Evolutionary conservation across 2,329 filamentous ascomycete genomes (phyloP).

Genomic region (Pseudocercospora cruenta): DNA sequence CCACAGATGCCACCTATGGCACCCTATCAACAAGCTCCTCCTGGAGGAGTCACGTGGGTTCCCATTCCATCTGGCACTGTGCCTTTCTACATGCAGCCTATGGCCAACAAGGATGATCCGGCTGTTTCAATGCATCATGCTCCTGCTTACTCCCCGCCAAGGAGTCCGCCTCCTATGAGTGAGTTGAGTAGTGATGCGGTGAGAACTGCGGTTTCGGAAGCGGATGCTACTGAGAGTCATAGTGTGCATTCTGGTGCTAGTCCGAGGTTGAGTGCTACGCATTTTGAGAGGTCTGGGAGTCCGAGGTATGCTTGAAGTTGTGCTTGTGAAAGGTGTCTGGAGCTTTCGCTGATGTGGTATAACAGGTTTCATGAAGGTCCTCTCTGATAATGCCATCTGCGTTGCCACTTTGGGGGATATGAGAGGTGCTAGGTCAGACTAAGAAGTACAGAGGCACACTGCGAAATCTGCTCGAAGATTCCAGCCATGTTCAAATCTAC

Average conservation of each 20-base stretch:
- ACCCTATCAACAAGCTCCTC: not conserved
- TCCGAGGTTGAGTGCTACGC: not conserved
- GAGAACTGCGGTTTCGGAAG: not conserved
- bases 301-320: not conserved
- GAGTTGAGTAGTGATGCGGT: not conserved
- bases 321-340: not conserved
- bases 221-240: not conserved
- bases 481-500: too few species aligned
- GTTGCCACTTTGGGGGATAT: too few species aligned
- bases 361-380: not conserved
- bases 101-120: not conserved
- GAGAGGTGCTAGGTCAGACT: too few species aligned
- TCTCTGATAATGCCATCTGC: not conserved
- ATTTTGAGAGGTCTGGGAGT: not conserved
- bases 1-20: not conserved
- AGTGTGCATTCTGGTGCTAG: not conserved
- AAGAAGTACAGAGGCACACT: too few species aligned
- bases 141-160: not conserved
- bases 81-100: not conserved
- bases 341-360: not conserved
- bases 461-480: too few species aligned
- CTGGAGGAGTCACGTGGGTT: not conserved
- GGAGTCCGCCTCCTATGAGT: not conserved
- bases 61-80: not conserved
- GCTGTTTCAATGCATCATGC: not conserved